Base-by-base conservation (phyloP, 441 rosid species). In the Macaranga tanarius region DNA sequence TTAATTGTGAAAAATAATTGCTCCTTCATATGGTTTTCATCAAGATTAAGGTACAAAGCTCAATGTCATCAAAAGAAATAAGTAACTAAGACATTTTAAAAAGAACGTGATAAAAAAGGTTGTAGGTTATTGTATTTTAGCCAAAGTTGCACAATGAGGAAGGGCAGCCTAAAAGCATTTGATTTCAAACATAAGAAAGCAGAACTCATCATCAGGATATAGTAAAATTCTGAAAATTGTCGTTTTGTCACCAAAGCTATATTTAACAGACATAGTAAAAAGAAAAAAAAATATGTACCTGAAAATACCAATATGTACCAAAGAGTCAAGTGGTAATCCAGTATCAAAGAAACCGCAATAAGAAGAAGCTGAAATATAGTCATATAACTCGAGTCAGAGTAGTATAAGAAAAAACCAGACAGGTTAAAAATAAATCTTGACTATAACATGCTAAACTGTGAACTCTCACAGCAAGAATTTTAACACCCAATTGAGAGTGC, bases 251-350 rank as follows among this genome's bases (percentile, higher is more conserved):
- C 51, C 67, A 62, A 19, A 31, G 17, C 25, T 60, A 63, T 67
- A 26, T 71, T 13, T 4, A 26, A 19, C 5, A 2, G 38, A 31
- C 48, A 62, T 20, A 17, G 52, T 13, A 61, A 76, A 64, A 56
- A 19, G 7, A 2, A 44, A 55, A 40, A 51, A 10, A 16, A 67
- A 12, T 16, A 22, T 81, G 34, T 68, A 89, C 98, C 96, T 82
- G 90, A 83, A 76, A 89, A 92, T 9, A 82, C 71, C 70, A 93
- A 58, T 31, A 70, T 20, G 66, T 86, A 93, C 89, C 96, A 88
- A 72, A 93, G 75, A 72, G 95, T 80, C 79, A 92, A 82, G 65
- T 89, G 89, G 80, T 90, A 88, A 83, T 92, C 97, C 85, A 89
- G 77, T 60, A 87, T 55, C 71, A 85, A 79, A 17, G 93, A 80